Base-by-base conservation (phyloP, 768 basidiomycete genomes). In the Naganishia randhawae region DNA sequence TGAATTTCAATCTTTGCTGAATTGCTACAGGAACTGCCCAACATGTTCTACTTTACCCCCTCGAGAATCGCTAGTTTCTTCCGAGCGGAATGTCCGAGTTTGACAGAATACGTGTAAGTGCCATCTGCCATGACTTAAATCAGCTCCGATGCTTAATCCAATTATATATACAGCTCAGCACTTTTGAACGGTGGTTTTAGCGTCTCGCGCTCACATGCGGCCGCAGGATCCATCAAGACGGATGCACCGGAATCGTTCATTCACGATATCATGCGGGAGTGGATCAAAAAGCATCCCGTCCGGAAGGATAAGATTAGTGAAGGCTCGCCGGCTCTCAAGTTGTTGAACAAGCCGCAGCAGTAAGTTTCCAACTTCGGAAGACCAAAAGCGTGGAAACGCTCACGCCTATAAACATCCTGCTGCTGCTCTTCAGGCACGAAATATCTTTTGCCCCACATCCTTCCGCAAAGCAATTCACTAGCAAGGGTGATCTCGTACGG, bases 121-220 rank as follows among this genome's bases (percentile, higher is more conserved):
- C 37, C 14, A 1, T 35, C 50, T 54, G 13, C 63, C 17, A 48
- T 5, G 16, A 10, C 3, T 52, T 41, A 5, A 5, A 50, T 51
- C n/a, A 16, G 31, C 25, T 8, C 5, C 17, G 33, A 22, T 37
- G 48, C 54, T 61, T 45, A 39, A 35, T 9, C 19, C 31, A 13
- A 27, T n/a, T 50, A 22, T 65, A 1, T 54, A 27, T 27, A 14
- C 74, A 95, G 92, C 2, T 94, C 92, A 51, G 96, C 92, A 1
- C 83, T 98, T 33, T 84, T 98, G 17, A 87, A 98, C 74, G 91
- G 86, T 10, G 91, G 91, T 10, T 85, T 92, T 81, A 80, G 84
- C 57, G 84, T 96, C 42, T 95, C 95, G 10, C 87, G 95, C 14
- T 95, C 95, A 0, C 96, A 98, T 80, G 92, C 94, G 0, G 84